Conservation (phyloP, 371 early-diverging fungal species). For the Smittium culicis region DNA sequence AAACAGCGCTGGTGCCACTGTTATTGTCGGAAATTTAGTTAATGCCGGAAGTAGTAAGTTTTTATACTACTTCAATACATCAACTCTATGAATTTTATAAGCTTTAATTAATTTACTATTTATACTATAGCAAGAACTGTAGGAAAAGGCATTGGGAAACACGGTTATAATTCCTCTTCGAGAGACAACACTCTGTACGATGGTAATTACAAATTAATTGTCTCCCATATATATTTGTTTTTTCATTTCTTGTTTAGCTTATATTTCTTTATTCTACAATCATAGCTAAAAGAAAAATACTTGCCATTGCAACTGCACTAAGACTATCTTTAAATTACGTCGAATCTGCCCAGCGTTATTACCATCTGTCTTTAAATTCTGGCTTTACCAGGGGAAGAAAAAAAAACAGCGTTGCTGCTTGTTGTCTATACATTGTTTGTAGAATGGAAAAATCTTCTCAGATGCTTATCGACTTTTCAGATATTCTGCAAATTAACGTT, state of each 20-base stretch:
- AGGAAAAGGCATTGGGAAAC: slow-evolving; percentile 29
- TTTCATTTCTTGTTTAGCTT: too few species aligned
- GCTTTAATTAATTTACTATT: not conserved
- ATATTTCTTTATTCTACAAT: slow-evolving; percentile 10
- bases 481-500: slow-evolving; percentile 74
- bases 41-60: slow-evolving; percentile 29
- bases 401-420: slow-evolving; percentile 74
- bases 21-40: slow-evolving; percentile 68
- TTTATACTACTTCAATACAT: not conserved
- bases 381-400: slow-evolving; percentile 90
- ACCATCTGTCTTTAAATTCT: slow-evolving; percentile 79
- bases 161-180: slow-evolving; percentile 39
- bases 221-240: too few species aligned
- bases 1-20: slow-evolving; percentile 65
- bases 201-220: too few species aligned
- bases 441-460: slow-evolving; percentile 78
- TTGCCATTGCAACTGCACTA: slow-evolving; percentile 49
- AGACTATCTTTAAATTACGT: slow-evolving; percentile 58
- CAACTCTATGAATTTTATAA: not conserved
- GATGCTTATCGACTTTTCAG: slow-evolving; percentile 98
- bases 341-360: slow-evolving; percentile 83
- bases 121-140: slow-evolving; percentile 35
- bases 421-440: slow-evolving; percentile 95
- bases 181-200: slow-evolving; percentile 34
- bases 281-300: slow-evolving; percentile 44